Evolutionary conservation across 495 filamentous ascomycete genomes (phyloP), one percentile per base, ranked within the genome.

Genomic region (Bacidia gigantensis): DNA sequence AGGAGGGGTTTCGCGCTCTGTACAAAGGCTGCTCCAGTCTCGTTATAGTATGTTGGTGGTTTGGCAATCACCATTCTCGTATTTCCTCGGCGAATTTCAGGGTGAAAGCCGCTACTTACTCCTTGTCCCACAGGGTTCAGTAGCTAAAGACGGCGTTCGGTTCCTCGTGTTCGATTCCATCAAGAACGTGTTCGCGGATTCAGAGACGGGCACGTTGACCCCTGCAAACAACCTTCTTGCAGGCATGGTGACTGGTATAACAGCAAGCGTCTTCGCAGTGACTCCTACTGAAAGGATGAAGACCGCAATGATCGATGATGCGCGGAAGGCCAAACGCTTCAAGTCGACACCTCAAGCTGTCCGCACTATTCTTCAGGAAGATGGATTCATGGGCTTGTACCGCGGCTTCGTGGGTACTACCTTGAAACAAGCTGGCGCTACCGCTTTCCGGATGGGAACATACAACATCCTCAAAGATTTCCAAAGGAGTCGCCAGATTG

Each of bases 271-370:
- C 1, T 62, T 69, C 7, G 74, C 78, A 18, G 81, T 85, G 2
- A 84, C 81, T 21, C 81, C 81, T 0, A 79, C 75, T 0, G 80
- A 84, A 61, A 67, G 80, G 45, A 76, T 85, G 60, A 85, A 85
- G 57, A 84, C 81, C 0, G 81, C 81, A 2, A 58, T 84, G 56
- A 84, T 84, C 42, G 81, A 85, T 57, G 81, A 85, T 58, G 80
- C 81, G 2, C 64, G 77, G 18, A 66, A 59, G 1, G 58, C 62
- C 20, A 70, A 69, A 26, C 67, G 74, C 25, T 83, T 79, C 59
- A 65, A 58, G 2, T 76, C 70, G 0, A 64, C 70, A 0, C 12
- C 66, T 11, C 79, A 85, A 55, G 77, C 76, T 21, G 63, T 75
- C 2, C 48, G 55, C 1, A 50, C 69, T 0, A 68, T 85, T 12